Conservation (phyloP, 768 basidiomycete genomes). For the button mushroom (Agaricus bisporus) region DNA sequence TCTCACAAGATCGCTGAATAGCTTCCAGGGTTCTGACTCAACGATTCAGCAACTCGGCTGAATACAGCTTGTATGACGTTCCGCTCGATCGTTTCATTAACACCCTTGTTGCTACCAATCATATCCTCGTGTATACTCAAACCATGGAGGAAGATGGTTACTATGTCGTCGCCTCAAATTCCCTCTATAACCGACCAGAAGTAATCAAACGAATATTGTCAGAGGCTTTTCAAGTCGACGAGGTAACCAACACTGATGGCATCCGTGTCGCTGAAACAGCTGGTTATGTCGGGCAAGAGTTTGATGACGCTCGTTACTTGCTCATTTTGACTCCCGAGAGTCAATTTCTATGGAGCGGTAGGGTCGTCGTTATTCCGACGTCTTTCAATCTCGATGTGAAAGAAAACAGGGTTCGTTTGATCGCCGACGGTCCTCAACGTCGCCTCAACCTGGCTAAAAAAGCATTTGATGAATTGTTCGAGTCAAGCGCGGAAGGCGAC, state of each 20-base stretch:
- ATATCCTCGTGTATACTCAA: slow-evolving; percentile 91
- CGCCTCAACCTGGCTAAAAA: slow-evolving; percentile 75
- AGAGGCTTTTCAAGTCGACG: slow-evolving; percentile 79
- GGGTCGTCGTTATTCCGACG: slow-evolving; percentile 72
- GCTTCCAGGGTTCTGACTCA: slow-evolving; percentile 60
- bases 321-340: slow-evolving; percentile 80
- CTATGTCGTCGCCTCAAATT: slow-evolving; percentile 81
- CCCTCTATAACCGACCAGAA: slow-evolving; percentile 71
- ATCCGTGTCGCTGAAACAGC: slow-evolving; percentile 32
- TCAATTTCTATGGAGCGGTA: slow-evolving; percentile 89
- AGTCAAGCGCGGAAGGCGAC: slow-evolving; percentile 60
- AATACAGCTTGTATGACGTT: slow-evolving; percentile 75
- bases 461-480: slow-evolving; percentile 61
- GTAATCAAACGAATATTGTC: slow-evolving; percentile 74
- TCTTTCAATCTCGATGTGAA: slow-evolving; percentile 78
- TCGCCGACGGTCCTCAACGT: slow-evolving; percentile 83
- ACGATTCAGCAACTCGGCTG: slow-evolving; percentile 89
- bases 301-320: slow-evolving; percentile 68
- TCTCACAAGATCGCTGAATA: slow-evolving; percentile 9
- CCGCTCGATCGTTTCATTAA: slow-evolving; percentile 77
- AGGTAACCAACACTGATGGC: slow-evolving; percentile 50
- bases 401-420: slow-evolving; percentile 84
- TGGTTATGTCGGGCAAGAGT: slow-evolving; percentile 41
- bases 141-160: slow-evolving; percentile 84
- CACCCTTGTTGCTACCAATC: slow-evolving; percentile 74